A percentile compares a stretch with the other conserved stretches of the same genome.
These are phyloP conservation scores for Diutina pseudorugosa DNA, from an alignment of 1,139 yeast species.

Conservation along the genomic window DNA sequence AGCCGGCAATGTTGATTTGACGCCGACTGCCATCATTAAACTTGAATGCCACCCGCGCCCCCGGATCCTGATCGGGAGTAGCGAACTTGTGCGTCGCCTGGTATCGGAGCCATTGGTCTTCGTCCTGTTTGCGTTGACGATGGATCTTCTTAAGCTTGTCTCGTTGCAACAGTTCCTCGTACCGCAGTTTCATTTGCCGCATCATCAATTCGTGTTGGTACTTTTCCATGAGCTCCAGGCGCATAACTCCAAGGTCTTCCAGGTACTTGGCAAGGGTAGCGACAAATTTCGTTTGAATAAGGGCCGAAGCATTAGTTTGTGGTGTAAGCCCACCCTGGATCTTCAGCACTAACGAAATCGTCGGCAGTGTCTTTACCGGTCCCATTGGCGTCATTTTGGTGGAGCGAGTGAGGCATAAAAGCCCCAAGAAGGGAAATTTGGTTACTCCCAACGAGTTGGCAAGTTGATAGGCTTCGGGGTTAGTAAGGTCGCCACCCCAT, in stretches of 20 bases:
- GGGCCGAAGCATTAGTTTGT: slow-evolving; percentile 14
- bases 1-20: slow-evolving; percentile 36
- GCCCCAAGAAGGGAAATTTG: slow-evolving; percentile 69
- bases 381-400: slow-evolving; percentile 52
- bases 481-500: slow-evolving; percentile 84
- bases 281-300: slow-evolving; percentile 28
- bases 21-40: slow-evolving; percentile 38
- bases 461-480: slow-evolving; percentile 76
- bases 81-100: slow-evolving; percentile 14
- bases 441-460: slow-evolving; percentile 67
- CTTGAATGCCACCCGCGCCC: slow-evolving; percentile 49
- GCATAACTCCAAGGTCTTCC: slow-evolving; percentile 45
- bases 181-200: slow-evolving; percentile 70
- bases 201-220: slow-evolving; percentile 49
- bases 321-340: slow-evolving; percentile 49
- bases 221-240: slow-evolving; percentile 50
- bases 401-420: slow-evolving; percentile 44
- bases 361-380: slow-evolving; percentile 37
- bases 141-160: slow-evolving; percentile 32
- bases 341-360: slow-evolving; percentile 50
- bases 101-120: slow-evolving; percentile 24
- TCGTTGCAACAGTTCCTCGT: slow-evolving; percentile 50
- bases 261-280: slow-evolving; percentile 42
- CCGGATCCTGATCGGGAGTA: slow-evolving; percentile 7
- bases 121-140: slow-evolving; percentile 14